Evolutionary conservation across 768 basidiomycete genomes (phyloP), one percentile per base, ranked within the genome.

Genomic region (Agrocybe pediades): DNA sequence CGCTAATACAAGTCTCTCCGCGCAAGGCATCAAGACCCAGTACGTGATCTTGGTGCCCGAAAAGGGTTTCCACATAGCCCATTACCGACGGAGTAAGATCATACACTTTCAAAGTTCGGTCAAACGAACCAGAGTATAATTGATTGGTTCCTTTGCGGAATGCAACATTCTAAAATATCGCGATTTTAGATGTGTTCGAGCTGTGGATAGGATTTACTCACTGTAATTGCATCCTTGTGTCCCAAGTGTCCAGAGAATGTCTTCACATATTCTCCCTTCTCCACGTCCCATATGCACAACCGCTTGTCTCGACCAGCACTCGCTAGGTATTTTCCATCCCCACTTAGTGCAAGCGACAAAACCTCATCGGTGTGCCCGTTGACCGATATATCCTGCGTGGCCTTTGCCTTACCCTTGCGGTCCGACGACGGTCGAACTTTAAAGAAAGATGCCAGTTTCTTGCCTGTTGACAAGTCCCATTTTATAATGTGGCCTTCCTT

Each of bases 1-100:
- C 89, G 29, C 88, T 95, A 17, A 98, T 84, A 15, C 89, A 90
- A 1, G 86, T 85, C 61, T 98, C 94, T 6, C 84, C 84, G 27
- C 90, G 85, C 15, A 98, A 81, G 6, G 92, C 79, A 57, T 95
- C 92, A 5, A 99, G 63, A 3, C 80, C 75, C 15, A 90, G 74
- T 24, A 97, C 84, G 24, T 84, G 81, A 64, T 98, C 95, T 72
- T 98, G 96, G 66, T 99, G 97, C 1, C 97, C 97, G 66, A 96
- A 99, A 3, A 98, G 76, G 7, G 96, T 98, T 68, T 99, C 96
- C 51, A 98, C 88, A 63, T 95, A 94, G 9, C 92, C 94, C 79
- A 96, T 83, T 5, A 92, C 90, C 9, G 81, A 77, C 11, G 78
- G 82, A 2, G 78, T 70, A 16, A 82, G 68, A 55, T 90, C 95